A percentile compares a stretch with the other conserved stretches of the same genome.
Evolutionary conservation across 192 early-diverging fungal genomes (phyloP).

Genomic region (Pilaira anomala): DNA sequence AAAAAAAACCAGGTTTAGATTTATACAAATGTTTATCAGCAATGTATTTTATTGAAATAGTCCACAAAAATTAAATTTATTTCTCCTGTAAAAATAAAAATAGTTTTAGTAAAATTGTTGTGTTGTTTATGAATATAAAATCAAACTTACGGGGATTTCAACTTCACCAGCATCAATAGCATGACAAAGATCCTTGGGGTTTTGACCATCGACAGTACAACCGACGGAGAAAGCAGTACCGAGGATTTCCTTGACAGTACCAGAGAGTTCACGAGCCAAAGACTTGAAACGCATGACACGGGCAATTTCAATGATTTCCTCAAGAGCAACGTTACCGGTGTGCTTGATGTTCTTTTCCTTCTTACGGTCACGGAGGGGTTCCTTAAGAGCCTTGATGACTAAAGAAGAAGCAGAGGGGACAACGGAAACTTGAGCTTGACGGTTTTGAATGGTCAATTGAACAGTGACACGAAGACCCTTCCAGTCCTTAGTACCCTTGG

Average conservation of each 20-base stretch:
- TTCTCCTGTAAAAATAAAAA: conserved; percentile 12
- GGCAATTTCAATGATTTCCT: conserved; percentile 94
- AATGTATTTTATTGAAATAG: not conserved
- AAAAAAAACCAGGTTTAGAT: too few relatives aligned
- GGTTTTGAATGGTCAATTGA: conserved; percentile 98
- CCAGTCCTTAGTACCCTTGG: conserved; percentile 98
- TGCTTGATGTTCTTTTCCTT: conserved; percentile 99
- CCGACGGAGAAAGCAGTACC: conserved; percentile 93
- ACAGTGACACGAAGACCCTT: conserved; percentile 99
- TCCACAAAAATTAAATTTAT: conserved; percentile 12
- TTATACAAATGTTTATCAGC: conserved; percentile 5
- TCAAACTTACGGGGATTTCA: conserved; percentile 53
- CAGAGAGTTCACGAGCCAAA: conserved; percentile 85
- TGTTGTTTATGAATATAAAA: not conserved
- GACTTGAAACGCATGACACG: conserved; percentile 96
- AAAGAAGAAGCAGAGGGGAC: conserved; percentile 95
- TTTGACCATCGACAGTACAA: conserved; percentile 98
- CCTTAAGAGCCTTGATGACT: conserved; percentile 96
- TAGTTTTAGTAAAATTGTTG: not conserved
- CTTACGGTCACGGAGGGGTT: conserved; percentile 95
- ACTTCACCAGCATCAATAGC: conserved; percentile 86
- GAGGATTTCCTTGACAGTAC: conserved; percentile 95
- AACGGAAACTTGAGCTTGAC: conserved; percentile 96
- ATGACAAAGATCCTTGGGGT: conserved; percentile 81
- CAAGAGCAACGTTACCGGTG: conserved; percentile 91